Evolutionary conservation across 1,139 yeast genomes (phyloP), one percentile per base, ranked within the genome.

Genomic region (Protomyces macrosporus): DNA sequence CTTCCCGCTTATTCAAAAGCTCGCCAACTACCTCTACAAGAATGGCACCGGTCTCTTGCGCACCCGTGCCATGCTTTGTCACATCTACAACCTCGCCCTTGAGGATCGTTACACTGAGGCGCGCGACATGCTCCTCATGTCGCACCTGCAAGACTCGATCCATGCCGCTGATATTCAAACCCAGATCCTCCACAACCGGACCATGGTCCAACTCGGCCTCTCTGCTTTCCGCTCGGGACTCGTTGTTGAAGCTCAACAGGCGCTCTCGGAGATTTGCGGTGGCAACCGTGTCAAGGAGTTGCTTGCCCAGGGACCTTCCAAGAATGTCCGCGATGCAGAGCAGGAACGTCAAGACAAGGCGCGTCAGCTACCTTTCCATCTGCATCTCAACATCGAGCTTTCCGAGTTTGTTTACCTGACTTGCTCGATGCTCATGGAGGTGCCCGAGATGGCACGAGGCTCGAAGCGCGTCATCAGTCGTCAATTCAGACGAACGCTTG

Each of bases 311-410:
- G 96, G 96, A 66, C 83, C 86, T 72, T 87, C 83, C 74, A 84
- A 90, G 75, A 85, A 82, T 74, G 79, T 78, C 74, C 85, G 84
- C 66, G 81, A 83, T 40, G 77, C 84, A 63, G 82, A 81, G 68
- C 72, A 70, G 52, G 72, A 70, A 57, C 62, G 68, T 23, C 60
- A 68, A 16, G 93, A 87, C 74, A 87, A 84, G 73, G 95, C 87
- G 75, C 87, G 91, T 75, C 83, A 90, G 75, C 82, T 93, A 74
- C 99, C 99, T 67, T 95, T 88, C 87, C 98, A 95, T 78, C 91
- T 90, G 87, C 99, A 95, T 78, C 90, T 95, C 76, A 95, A 95
- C 77, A 81, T 91, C 72, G 98, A 95, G 79, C 84, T 95, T 71
- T 82, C 95, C 72, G 98, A 95, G 78, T 88, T 96, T 75, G 96